phyloP scores from a whole-genome alignment of 192 early-diverging fungal genomes.

The Coemansia aciculifera region DNA sequence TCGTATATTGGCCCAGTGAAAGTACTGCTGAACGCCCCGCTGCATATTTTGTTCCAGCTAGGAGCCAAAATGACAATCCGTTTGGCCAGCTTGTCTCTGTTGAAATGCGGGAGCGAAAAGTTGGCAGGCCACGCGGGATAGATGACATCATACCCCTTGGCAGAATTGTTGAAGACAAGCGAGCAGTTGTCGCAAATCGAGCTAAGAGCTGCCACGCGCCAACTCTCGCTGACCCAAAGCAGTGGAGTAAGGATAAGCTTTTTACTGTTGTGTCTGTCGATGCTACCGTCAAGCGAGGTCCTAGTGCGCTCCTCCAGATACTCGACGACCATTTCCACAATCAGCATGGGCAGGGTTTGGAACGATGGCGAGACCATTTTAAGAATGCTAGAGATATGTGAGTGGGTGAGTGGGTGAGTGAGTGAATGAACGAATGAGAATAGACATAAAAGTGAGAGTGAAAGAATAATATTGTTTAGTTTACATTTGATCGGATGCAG shows the following conservation, averaged over 20 bases:
- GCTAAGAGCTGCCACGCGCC: not conserved
- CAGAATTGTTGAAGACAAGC: not conserved
- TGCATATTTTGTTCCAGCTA: not conserved
- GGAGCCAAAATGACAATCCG: not conserved
- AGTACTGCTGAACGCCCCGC: not conserved
- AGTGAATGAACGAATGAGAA: no score
- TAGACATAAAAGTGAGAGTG: no score
- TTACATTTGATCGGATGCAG: not conserved
- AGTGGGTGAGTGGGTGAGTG: not conserved
- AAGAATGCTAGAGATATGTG: not conserved
- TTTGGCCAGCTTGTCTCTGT: not conserved
- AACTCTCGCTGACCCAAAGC: conserved; percentile 8
- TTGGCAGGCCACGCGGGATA: not conserved
- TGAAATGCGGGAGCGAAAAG: not conserved
- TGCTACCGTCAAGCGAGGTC: not conserved
- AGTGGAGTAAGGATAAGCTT: not conserved
- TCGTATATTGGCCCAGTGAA: not conserved
- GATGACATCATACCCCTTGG: not conserved
- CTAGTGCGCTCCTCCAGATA: not conserved
- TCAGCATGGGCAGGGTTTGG: conserved; percentile 10
- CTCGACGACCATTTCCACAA: conserved; percentile 5
- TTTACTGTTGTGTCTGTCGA: not conserved
- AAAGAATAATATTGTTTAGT: not conserved
- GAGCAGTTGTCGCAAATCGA: conserved; percentile 5
- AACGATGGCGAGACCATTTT: not conserved